Percentiles rank a stretch among this genome's conserved stretches.
Evolutionary conservation across 2,329 filamentous ascomycete genomes (phyloP).

Genomic region (Colletotrichum sp.): DNA sequence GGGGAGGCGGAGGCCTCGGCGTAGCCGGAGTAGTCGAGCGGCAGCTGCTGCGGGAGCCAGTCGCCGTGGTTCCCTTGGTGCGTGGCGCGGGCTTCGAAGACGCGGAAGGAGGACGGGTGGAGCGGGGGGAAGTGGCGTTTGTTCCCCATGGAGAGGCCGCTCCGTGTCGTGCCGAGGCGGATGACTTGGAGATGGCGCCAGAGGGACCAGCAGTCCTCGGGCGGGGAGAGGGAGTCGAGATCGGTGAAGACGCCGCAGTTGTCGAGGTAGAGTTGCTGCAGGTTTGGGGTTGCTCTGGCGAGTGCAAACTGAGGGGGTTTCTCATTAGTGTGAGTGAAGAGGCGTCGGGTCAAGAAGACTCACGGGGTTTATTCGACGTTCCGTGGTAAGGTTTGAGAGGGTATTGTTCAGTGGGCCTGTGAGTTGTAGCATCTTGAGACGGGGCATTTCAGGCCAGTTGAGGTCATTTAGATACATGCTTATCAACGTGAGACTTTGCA

Average conservation of each 20-base stretch:
- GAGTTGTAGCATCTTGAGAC: conserved; percentile 10
- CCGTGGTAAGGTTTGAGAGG: not conserved
- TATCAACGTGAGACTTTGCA: conserved; percentile 1
- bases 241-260: conserved; percentile 18
- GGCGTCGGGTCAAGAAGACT: not conserved
- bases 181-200: conserved; percentile 37
- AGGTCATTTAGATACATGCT: conserved; percentile 16
- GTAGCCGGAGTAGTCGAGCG: conserved; percentile 18
- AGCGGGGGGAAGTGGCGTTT: conserved; percentile 22
- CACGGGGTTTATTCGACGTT: conserved; percentile 11
- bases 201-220: conserved; percentile 20
- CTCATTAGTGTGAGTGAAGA: not conserved
- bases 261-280: conserved; percentile 14
- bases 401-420: conserved; percentile 7
- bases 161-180: conserved; percentile 25
- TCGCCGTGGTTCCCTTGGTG: conserved; percentile 36
- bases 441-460: conserved; percentile 14
- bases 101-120: conserved; percentile 23
- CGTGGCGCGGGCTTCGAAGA: conserved; percentile 29
- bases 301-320: not conserved
- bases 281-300: conserved; percentile 14
- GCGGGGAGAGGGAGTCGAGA: conserved; percentile 8
- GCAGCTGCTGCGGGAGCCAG: conserved; percentile 25
- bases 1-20: not conserved
- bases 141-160: conserved; percentile 19